Evolutionary conservation across 164 flowering plant species (phyloP), one percentile per base, ranked within the genome.

Genomic region (Berberis thunbergii): DNA sequence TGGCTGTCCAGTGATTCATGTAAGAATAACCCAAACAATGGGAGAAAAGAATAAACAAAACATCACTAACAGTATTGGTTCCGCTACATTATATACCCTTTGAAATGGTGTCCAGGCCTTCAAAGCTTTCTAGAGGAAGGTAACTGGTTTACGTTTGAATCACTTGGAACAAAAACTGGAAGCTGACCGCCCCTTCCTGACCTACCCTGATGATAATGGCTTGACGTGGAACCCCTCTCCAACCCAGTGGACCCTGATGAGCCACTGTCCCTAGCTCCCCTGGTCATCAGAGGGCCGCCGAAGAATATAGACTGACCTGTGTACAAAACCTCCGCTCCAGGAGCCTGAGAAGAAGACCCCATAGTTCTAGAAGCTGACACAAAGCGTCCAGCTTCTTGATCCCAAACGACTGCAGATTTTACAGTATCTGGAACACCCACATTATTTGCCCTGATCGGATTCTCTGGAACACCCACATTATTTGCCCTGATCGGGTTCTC

Each of bases 281-380:
- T 74, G 3, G 8, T 84, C 60, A 85, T 76, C 2, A 88, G 80
- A 54, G 98, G 97, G 11, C 96, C 96, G 5, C 92, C 92, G 60
- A 83, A 93, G 77, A 90, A 90, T 65, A 93, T 90, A n/a, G 97
- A 88, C 52, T 86, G 96, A 49, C 89, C 96, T 1, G 88, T 77
- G 76, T 85, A 86, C 11, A 76, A 55, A 38, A 92, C 85, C 77
- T 88, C 96, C 8, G 86, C 57, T 63, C 83, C 81, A 39, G 77
- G 57, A 55, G 43, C 75, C 67, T 73, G 79, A 11, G 83, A 74
- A 42, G 86, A 70, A 49, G 86, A 70, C 49, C 70, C 84, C 12
- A 45, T 71, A 57, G 45, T 60, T 59, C 78, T 70, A 45, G 88
- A 60, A 26, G 79, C 63, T 3, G 85, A 84, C 49, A 91, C 82